Evolutionary conservation across 2,329 filamentous ascomycete genomes (phyloP), one percentile per base, ranked within the genome.

Genomic region (Alternaria arbusti): DNA sequence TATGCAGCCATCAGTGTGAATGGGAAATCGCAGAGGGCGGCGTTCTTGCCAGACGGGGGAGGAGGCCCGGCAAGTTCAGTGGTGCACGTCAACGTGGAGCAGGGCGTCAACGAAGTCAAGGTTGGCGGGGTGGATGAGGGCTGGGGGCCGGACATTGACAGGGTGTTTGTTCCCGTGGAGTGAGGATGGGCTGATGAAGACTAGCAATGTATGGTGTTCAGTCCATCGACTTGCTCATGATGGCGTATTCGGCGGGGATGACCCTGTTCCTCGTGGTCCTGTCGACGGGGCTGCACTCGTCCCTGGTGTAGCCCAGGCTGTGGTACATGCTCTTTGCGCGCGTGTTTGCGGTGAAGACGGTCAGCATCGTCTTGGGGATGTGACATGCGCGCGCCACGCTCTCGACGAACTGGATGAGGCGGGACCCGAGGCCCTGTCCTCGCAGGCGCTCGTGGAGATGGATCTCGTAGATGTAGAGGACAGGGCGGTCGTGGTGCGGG

Each of bases 381-480:
- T 83, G 82, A 22, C 90, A 84, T 57, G 84, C 84, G 22, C 78
- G 66, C 8, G 87, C 90, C 5, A 89, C 82, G 5, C 75, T 74
- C 50, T 86, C 84, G 8, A 88, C 84, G 62, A 87, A 80, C 2
- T 78, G 72, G 82, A 94, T 87, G 43, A 94, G 82, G 12, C 84
- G 79, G 12, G 74, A 82, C 1, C 89, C 90, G 3, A 94, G 80
- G 0, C 91, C 90, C 13, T 77, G 87, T 81, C 89, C 85, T 68
- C 87, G 86, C 5, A 91, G 75, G 1, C 82, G 79, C 1, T 84
- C 79, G 40, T 82, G 79, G 4, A 94, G 84, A 73, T 95, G 91
- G 36, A 95, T 88, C 79, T 95, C 91, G 76, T 94, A 95, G 77
- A 91, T 90, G 78, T 94, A 95, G 20, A 93, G 75, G 3, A 94